Evolutionary conservation across 768 basidiomycete genomes (phyloP), one percentile per base, ranked within the genome.

Genomic region (Leucocoprinus leucothites): DNA sequence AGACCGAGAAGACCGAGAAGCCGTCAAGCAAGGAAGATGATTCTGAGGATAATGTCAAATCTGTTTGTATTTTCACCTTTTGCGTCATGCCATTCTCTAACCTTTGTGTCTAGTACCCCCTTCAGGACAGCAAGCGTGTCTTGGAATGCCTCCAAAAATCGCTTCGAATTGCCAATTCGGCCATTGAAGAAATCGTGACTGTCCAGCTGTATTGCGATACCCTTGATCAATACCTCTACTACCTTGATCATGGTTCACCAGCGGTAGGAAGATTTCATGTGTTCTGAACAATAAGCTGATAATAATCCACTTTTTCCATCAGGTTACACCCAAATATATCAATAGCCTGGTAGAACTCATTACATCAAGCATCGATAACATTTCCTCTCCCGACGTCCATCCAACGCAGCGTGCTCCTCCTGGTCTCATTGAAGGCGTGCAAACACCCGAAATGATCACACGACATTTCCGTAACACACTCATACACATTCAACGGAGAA

Each of bases 81-180:
- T 9, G 2, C 14, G 13, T 6, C 24, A 19, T 48, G 52, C 8
- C 18, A 24, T 42, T 26, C 31, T 51, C 16, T 45, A 48, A 3
- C 21, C 9, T 60, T 60, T 21, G 41, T 38, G 26, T 51, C 1
- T 58, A 89, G 90, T 89, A 85, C 64, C 90, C 90, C 41, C 87
- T 90, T 65, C 88, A 93, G 61, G 97, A 99, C 66, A 95, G 94
- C 71, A 98, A 98, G 65, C 91, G 97, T 21, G 95, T 99, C 0
- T 76, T 99, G 28, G 97, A 99, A 70, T 99, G 97, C 66, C 77
- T 99, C 28, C 97, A 99, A 69, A 98, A 98, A 68, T 91, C 94
- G 3, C 78, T 98, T 22, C 85, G 96, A 1, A 98, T 97, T 63
- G 97, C 97, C 4, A 94, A 95, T 64, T 94, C 93, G 2, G 92